Conservation (phyloP, 495 filamentous ascomycete species). For the Aspergillus incahuasiensis region DNA sequence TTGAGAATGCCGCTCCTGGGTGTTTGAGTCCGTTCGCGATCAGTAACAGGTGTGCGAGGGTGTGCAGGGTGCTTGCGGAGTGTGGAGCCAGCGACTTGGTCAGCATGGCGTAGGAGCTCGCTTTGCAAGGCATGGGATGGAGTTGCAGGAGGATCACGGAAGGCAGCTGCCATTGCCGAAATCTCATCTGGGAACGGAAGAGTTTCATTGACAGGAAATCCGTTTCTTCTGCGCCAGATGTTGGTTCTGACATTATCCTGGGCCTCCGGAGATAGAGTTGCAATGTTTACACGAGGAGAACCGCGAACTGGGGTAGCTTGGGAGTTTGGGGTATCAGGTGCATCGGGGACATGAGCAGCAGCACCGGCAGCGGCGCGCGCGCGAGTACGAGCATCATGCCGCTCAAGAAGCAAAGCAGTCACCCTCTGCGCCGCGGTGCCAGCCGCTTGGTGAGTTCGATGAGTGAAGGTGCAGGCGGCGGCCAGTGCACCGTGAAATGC, state of each 20-base stretch:
- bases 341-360: neutral
- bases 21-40: neutral
- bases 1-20: slow-evolving; percentile 2
- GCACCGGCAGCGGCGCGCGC: neutral
- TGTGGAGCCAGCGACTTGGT: neutral
- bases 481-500: slow-evolving; percentile 7
- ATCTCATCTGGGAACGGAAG: slow-evolving; percentile 16
- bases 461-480: slow-evolving; percentile 7
- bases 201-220: neutral
- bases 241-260: slow-evolving; percentile 6
- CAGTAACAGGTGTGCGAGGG: neutral
- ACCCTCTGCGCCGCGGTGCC: slow-evolving; percentile 9
- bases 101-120: neutral
- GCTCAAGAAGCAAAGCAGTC: neutral
- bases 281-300: slow-evolving; percentile 11
- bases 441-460: neutral
- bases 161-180: neutral
- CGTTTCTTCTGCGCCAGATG: slow-evolving; percentile 14
- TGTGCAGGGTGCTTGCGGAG: neutral
- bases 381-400: neutral
- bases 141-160: slow-evolving; percentile 6
- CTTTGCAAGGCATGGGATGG: neutral
- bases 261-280: slow-evolving; percentile 12
- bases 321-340: neutral
- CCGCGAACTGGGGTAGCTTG: neutral